Evolutionary conservation across 441 rosid species (phyloP), one percentile per base, ranked within the genome.

Genomic region (Erodium texanum): DNA sequence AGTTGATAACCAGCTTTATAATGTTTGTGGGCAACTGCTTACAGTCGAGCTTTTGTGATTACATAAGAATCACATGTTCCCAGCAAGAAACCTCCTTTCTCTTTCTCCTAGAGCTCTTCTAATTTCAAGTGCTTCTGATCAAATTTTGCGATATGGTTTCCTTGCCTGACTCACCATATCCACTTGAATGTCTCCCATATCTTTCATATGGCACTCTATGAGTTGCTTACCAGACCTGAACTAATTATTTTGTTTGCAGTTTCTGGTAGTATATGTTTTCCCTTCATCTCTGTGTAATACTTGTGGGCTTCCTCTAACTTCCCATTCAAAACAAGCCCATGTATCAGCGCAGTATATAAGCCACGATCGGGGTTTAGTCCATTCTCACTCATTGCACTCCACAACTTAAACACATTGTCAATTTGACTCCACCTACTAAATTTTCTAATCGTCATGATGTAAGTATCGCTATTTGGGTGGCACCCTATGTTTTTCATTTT

Each of bases 311-410:
- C 91, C 70, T 87, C 93, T 76, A 95, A 62, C 82, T 82, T 87
- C 64, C 92, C 95, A 77, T 88, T 95, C 74, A 90, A 80, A 79
- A 94, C 86, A 34, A 94, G 78, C 45, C 97, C 98, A 76, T 92
- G 95, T 76, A 92, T 92, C 74, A 95, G 82, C 74, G 85, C 98
- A 74, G 82, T 79, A 71, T 92, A 90, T 27, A 89, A 82, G 73
- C 90, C 89, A 38, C 89, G 84, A 72, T 90, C 95, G 62, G 87
- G 93, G 79, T 84, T 84, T 70, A 82, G 74, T 3, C 92, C 92
- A 62, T 78, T 71, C 61, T 83, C 88, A 73, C 74, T 79, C 94
- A 90, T 88, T 80, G 83, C 90, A 76, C 77, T 78, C 97, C 99
- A 95, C 79, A 89, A 72, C 77, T 78, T 69, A 20, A 72, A 80